Conservation (phyloP, 202 grass and related monocot species). For the Zoysia matrella region DNA sequence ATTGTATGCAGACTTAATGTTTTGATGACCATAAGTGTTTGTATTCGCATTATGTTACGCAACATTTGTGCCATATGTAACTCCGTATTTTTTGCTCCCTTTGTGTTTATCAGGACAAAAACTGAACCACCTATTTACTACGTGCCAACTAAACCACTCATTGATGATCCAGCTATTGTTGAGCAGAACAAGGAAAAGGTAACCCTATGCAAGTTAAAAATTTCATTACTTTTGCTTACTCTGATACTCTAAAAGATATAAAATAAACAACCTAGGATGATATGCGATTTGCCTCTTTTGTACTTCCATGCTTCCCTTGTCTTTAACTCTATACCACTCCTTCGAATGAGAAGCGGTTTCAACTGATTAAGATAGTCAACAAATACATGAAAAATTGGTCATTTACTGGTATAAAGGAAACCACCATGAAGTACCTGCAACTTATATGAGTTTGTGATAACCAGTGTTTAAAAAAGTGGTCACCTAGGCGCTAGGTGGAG, state of each 20-base stretch:
- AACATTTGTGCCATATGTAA: conserved; percentile 47
- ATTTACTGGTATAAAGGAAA: neutral
- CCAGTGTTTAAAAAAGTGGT: neutral
- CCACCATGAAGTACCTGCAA: neutral
- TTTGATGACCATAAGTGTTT: conserved; percentile 58
- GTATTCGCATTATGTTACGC: conserved; percentile 36
- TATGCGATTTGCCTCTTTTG: neutral
- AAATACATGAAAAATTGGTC: neutral
- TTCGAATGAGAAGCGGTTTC: neutral
- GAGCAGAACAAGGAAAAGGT: conserved; percentile 84
- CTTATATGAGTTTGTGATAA: neutral
- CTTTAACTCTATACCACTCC: neutral
- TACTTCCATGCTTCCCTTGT: too few species aligned
- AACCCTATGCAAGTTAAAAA: conserved; percentile 25
- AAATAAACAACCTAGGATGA: neutral
- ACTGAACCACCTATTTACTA: conserved; percentile 88
- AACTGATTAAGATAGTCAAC: neutral
- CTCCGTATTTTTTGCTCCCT: conserved; percentile 15
- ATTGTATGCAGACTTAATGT: conserved; percentile 78
- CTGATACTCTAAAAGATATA: neutral
- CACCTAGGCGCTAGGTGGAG: neutral
- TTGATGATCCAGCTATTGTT: conserved; percentile 64
- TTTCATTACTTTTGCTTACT: conserved; percentile 27
- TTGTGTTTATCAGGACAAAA: conserved; percentile 82
- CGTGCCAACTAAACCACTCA: conserved; percentile 75